Evolutionary conservation across 1,139 yeast genomes (phyloP), one percentile per base, ranked within the genome.

Genomic region (Lodderomyces theae): DNA sequence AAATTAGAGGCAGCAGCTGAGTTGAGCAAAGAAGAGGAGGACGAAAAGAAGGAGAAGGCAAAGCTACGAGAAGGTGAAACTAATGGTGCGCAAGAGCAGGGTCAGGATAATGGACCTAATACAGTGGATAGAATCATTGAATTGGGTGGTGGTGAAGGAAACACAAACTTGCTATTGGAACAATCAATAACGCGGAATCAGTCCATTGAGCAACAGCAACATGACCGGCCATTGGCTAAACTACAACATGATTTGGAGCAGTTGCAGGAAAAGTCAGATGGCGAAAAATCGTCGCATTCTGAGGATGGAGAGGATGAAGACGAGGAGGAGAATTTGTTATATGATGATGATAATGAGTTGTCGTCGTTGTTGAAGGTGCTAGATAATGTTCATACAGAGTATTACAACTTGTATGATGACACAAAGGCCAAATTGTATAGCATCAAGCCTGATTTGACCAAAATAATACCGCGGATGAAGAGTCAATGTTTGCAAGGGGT

Each of bases 331-430:
- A 77, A 82, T 51, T 65, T 88, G 24, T 65, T 89, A 34, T 77
- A 70, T 41, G 96, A 89, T 56, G 90, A 87, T 52, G 98, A 92
- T 55, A 76, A 72, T 37, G 97, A 92, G 56, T 71, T 92, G 31
- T 61, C 52, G 21, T 74, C 78, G 11, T 64, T 92, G n/a, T 81
- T 84, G 22, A 70, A 65, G 30, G 88, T 86, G 0, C 66, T 92
- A 43, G 57, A 65, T 10, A 66, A 70, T 22, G 79, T 92, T 31
- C 97, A 90, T 56, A 51, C 64, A 8, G 77, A 75, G 46, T 92
- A 82, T 58, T 92, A 84, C 58, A 60, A 64, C 15, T 66, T 69
- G 34, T 70, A 76, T 22, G 74, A 70, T 7, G 51, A 60, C 30
- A 41, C 43, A 6, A 15, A 12, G 15, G 22, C 21, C 16, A 17